Percentiles rank a stretch among this genome's conserved stretches.
Evolutionary conservation across 2,329 filamentous ascomycete species (phyloP).

Genomic region (Beauveria brongniartii): DNA sequence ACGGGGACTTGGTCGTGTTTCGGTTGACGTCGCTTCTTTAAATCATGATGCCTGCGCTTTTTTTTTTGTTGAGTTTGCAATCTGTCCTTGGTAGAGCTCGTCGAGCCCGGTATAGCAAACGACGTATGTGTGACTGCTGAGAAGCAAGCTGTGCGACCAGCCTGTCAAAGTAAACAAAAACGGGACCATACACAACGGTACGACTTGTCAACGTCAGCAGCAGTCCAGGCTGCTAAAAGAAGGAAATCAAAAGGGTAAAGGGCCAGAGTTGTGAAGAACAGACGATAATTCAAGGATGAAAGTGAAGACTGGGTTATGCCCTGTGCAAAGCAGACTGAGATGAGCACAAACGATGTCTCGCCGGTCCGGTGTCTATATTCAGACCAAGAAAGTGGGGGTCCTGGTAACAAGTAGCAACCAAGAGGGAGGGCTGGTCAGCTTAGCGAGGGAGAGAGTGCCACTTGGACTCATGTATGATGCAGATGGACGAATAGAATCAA

Average conservation of each 20-base stretch:
- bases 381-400: conserved; percentile 5
- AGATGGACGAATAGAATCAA: not conserved
- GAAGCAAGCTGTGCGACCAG: not conserved
- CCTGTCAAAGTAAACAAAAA: not conserved
- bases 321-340: not conserved
- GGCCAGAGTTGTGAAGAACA: not conserved
- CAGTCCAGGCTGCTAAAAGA: not conserved
- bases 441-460: not conserved
- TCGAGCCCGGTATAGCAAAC: not conserved
- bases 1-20: not conserved
- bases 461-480: not conserved
- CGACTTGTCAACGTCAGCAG: not conserved
- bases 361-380: conserved; percentile 1
- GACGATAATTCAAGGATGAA: not conserved
- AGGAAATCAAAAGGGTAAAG: not conserved
- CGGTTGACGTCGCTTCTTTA: not conserved
- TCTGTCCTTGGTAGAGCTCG: not conserved
- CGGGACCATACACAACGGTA: not conserved
- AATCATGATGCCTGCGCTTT: not conserved
- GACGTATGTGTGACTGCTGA: not conserved
- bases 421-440: not conserved
- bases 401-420: conserved; percentile 9
- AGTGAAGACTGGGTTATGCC: not conserved
- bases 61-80: not conserved
- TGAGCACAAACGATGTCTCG: not conserved